Evolutionary conservation across 257 asterid species (phyloP).

Genomic region (Nicotiana noctiflora): DNA sequence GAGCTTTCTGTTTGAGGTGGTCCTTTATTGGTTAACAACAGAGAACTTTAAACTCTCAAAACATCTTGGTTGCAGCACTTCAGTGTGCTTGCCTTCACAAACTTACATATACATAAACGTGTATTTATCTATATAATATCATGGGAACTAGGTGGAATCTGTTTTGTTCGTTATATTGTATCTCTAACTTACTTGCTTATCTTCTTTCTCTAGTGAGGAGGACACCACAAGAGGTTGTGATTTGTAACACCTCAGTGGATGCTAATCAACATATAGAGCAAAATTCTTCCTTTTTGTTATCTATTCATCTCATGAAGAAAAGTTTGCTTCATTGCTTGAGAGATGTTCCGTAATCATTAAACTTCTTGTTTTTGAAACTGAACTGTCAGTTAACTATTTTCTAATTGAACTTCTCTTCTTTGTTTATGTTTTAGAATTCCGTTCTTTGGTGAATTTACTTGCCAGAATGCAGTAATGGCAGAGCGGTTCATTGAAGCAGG

Average conservation of each 20-base stretch:
- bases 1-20: not conserved
- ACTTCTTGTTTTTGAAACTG: not conserved
- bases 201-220: not conserved
- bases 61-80: not conserved
- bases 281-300: not conserved
- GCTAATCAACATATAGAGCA: not conserved
- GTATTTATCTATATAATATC: not conserved
- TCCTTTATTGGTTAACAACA: not conserved
- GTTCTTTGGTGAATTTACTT: conserved; percentile 79
- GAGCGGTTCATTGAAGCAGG: conserved; percentile 99
- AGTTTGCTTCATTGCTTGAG: not conserved
- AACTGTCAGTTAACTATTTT: not conserved
- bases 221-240: not conserved
- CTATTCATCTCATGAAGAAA: not conserved
- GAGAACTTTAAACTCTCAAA: not conserved
- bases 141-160: not conserved
- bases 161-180: not conserved
- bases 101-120: not conserved
- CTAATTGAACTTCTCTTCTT: conserved; percentile 12
- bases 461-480: conserved; percentile 94
- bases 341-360: not conserved
- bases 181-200: not conserved
- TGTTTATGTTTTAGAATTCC: conserved; percentile 63
- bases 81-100: not conserved
- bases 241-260: not conserved